Percentiles rank a stretch among this genome's conserved stretches.
These are phyloP conservation scores for Pelargonium myrrhifolium DNA, from an alignment of 441 rosid species.

Conservation along the genomic window DNA sequence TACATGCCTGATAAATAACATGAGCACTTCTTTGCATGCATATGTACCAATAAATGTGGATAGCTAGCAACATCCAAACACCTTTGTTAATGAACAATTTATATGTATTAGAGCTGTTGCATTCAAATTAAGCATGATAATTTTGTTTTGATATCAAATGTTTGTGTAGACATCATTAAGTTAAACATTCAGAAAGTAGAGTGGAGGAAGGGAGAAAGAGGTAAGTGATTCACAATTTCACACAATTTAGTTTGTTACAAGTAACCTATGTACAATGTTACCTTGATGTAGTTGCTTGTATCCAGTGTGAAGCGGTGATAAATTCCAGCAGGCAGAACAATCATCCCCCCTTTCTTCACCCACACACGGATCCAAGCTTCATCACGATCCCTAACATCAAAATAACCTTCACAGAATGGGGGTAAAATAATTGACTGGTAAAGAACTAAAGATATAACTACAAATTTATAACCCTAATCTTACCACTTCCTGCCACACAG, in stretches of 20 bases:
- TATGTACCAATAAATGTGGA: neutral
- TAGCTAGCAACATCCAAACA: neutral
- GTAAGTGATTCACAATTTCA: too few relatives aligned
- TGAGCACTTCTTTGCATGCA: neutral
- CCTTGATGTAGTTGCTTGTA: slow-evolving; percentile 77
- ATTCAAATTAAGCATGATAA: neutral
- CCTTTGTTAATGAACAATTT: too few relatives aligned
- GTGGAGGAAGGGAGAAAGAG: neutral
- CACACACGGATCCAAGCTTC: slow-evolving; percentile 66
- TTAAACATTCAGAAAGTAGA: neutral
- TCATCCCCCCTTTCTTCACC: slow-evolving; percentile 88
- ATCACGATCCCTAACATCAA: slow-evolving; percentile 65
- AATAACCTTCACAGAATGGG: slow-evolving; percentile 52
- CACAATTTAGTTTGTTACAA: neutral
- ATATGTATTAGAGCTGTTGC: neutral
- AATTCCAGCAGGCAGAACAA: slow-evolving; percentile 84
- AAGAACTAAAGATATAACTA: too few relatives aligned
- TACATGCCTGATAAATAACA: too few relatives aligned
- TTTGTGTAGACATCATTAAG: too few relatives aligned
- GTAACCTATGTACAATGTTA: slow-evolving; percentile 12
- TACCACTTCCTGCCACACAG: slow-evolving; percentile 88
- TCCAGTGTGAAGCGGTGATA: slow-evolving; percentile 91
- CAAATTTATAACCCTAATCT: too few relatives aligned
- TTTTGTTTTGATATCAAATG: neutral
- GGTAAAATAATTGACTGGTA: neutral